Evolutionary conservation across 352 stramenopile species (phyloP), one percentile per base, ranked within the genome.

Genomic region (Phytophthora sp.): DNA sequence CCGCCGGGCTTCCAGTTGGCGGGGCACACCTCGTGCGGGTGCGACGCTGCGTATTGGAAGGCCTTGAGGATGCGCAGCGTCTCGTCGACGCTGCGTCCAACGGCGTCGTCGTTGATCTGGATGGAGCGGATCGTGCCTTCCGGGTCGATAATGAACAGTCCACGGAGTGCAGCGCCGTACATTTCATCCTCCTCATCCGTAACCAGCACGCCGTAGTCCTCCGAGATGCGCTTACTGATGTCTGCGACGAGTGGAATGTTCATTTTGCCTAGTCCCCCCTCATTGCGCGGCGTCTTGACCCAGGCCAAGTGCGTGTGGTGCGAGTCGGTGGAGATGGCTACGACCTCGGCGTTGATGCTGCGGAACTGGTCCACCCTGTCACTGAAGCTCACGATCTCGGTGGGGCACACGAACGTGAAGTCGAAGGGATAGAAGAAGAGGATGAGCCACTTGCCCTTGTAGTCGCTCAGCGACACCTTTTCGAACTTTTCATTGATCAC

Each of bases 371-470:
- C 71, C 21, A 88, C 73, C 33, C 67, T 87, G 73, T 93, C 88
- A 52, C 79, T 91, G 62, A 93, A 94, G 71, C 77, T 88, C 56
- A 91, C 73, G 50, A 94, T 95, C 69, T 94, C 82, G 13, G 88
- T 94, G 7, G 86, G 86, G 53, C 87, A 94, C 65, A 95, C 85
- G 51, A 95, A 95, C 24, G 87, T 95, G 49, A 94, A 94, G 71
- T 94, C 86, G 72, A 93, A 91, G 9, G 82, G 86, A 78, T 94
- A 95, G 76, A 95, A 95, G 69, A 95, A 93, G 2, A 95, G 75
- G 56, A 95, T 84, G 46, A 94, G 78, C 82, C 83, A 94, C 71
- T 94, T 85, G 73, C 79, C 77, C 55, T 69, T 71, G 76, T 91
- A 91, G 67, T 94, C 77, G 58, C 72, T 82, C 8, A 94, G 73